Conservation (phyloP, 140 eudicot genomes). For the Bidens hawaiensis region DNA sequence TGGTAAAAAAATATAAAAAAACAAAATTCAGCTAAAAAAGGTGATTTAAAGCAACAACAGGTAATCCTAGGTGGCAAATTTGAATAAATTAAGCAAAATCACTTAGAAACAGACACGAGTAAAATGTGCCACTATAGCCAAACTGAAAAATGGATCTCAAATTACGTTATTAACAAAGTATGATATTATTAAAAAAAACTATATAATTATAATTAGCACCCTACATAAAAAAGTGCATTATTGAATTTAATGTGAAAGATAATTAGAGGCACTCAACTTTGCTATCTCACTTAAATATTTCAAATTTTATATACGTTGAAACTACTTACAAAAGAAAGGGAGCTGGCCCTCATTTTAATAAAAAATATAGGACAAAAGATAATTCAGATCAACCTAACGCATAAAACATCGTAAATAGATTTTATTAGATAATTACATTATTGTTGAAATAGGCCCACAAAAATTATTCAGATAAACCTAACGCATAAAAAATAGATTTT, state of each 20-base stretch:
- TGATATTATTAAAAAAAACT: not conserved
- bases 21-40: not conserved
- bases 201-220: not conserved
- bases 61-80: not conserved
- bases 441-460: not conserved
- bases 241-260: not conserved
- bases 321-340: not conserved
- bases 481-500: too few species aligned
- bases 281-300: not conserved
- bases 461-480: too few species aligned
- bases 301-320: not conserved
- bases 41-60: constrained; percentile 7
- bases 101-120: not conserved
- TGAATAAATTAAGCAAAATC: not conserved
- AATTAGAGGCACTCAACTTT: not conserved
- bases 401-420: not conserved
- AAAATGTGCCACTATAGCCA: not conserved
- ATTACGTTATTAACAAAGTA: too few species aligned
- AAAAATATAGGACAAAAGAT: not conserved
- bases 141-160: not conserved
- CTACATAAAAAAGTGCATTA: not conserved
- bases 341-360: not conserved
- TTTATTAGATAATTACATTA: not conserved
- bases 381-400: not conserved
- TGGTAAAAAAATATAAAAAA: constrained; percentile 20